Base-by-base conservation (phyloP, 768 basidiomycete genomes). In the Tricholoma hemisulphureum region DNA sequence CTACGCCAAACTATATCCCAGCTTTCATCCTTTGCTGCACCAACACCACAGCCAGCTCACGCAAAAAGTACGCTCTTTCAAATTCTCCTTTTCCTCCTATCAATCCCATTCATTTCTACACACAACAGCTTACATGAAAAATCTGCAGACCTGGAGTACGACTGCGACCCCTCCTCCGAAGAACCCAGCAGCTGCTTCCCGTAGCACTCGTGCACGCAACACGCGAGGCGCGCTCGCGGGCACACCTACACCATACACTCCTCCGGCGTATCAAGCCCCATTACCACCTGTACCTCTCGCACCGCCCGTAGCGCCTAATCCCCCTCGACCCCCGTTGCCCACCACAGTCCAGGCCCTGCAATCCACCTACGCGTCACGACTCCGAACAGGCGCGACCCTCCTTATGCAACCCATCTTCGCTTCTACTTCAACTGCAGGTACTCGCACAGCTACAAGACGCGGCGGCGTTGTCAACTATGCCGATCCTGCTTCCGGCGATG, bases 371-470 rank as follows among this genome's bases (percentile, higher is more conserved):
- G 78, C 94, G 0, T 90, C 95, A 6, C 83, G 96, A n/a, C 76
- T 98, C 52, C 86, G 91, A 23, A 95, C 96, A 0, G 97, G 97
- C 14, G 81, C 89, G 3, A 89, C 93, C 0, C 84, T 94, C 6
- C 84, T 99, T 63, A 82, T 98, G 73, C 97, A 99, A 67, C 97
- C 97, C 18, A 84, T 93, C 64, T 60, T 80, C 48, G 64, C 75
- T 4, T 61, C 76, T n/a, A 62, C 80, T 7, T 67, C 83, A 1
- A 62, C 78, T 7, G 71, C 73, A 3, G 65, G 66, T 29, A 67
- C 72, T 1, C 77, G 83, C n/a, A 69, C 79, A 1, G 72, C 81
- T 2, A 80, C 79, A 37, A 80, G 89, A 51, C 81, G 88, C 18
- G 84, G 85, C 18, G 84, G 83, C n/a, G 78, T 84, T 52, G 80